These are phyloP conservation scores for Penicillium bovifimosum DNA, from an alignment of 495 filamentous ascomycete genomes.

Conservation along the genomic window DNA sequence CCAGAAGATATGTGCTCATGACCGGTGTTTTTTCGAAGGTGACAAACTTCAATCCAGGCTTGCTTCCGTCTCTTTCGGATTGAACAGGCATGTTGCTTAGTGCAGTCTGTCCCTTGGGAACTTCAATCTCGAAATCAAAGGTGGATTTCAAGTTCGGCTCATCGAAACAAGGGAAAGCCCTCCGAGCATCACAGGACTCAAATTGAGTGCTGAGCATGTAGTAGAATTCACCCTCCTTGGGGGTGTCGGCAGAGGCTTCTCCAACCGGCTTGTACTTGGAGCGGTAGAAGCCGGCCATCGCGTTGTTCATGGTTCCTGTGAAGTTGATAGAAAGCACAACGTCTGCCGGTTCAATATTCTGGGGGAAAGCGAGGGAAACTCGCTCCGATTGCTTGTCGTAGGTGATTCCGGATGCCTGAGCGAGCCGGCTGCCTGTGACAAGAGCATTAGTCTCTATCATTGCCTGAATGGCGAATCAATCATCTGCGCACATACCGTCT, in stretches of 20 bases:
- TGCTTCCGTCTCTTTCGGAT: slow-evolving; percentile 51
- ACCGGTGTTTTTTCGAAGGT: slow-evolving; percentile 80
- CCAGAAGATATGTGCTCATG: slow-evolving; percentile 97
- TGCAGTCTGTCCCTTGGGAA: slow-evolving; percentile 79
- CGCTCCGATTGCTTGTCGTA: slow-evolving; percentile 80
- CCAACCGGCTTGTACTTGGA: slow-evolving; percentile 84
- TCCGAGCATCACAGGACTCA: slow-evolving; percentile 88
- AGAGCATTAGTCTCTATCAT: slow-evolving; percentile 2
- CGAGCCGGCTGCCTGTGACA: slow-evolving; percentile 28
- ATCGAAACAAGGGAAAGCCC: slow-evolving; percentile 96
- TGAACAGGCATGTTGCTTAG: slow-evolving; percentile 93
- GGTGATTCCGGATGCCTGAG: slow-evolving; percentile 59
- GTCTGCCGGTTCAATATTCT: slow-evolving; percentile 57
- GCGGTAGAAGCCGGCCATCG: slow-evolving; percentile 95
- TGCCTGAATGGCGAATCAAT: not conserved
- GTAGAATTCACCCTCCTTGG: slow-evolving; percentile 71
- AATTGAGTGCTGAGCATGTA: slow-evolving; percentile 98
- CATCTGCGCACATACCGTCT: slow-evolving; percentile 23
- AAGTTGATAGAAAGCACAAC: slow-evolving; percentile 69
- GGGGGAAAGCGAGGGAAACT: slow-evolving; percentile 63
- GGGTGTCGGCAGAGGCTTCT: slow-evolving; percentile 61
- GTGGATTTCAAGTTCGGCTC: slow-evolving; percentile 95
- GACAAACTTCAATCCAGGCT: slow-evolving; percentile 66
- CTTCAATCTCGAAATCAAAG: slow-evolving; percentile 87
- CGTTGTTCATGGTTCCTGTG: slow-evolving; percentile 81